Evolutionary conservation across 73 alveolate species (phyloP).

Genomic region (Paramecium tetraurelia): DNA sequence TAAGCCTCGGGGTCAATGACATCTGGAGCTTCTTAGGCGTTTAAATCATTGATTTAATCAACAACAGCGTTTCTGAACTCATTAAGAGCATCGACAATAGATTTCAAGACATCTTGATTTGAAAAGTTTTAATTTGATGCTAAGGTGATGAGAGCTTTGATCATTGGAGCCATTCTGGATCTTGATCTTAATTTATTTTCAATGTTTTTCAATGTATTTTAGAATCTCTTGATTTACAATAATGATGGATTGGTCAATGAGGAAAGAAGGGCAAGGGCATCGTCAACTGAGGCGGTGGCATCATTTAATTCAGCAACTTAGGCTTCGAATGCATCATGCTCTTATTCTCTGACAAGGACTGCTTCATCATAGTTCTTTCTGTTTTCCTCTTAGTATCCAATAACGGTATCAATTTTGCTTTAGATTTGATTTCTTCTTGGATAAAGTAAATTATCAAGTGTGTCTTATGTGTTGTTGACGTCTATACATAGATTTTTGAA

Average conservation of each 20-base stretch:
- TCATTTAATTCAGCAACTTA: conserved; percentile 42
- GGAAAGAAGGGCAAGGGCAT: not conserved
- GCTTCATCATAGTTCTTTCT: conserved; percentile 53
- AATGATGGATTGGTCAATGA: conserved; percentile 46
- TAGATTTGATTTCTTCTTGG: conserved; percentile 35
- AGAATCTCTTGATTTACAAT: conserved; percentile 33
- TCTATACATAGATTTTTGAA: not conserved
- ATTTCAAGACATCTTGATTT: not conserved
- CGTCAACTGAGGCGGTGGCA: conserved; percentile 47
- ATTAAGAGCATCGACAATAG: conserved; percentile 42
- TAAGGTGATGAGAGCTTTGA: conserved; percentile 22
- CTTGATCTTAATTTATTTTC: conserved; percentile 11
- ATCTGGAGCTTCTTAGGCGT: conserved; percentile 35
- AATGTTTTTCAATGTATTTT: conserved; percentile 19
- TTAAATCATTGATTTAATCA: conserved; percentile 18
- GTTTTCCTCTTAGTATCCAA: conserved; percentile 18
- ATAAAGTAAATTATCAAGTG: conserved; percentile 33
- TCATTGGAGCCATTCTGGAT: conserved; percentile 50
- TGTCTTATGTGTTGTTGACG: conserved; percentile 43
- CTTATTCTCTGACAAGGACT: conserved; percentile 25
- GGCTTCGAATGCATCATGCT: conserved; percentile 33
- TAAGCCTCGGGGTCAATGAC: conserved; percentile 8
- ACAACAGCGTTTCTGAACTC: conserved; percentile 50
- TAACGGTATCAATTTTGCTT: conserved; percentile 8
- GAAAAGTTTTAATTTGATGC: conserved; percentile 50